phyloP scores from a whole-genome alignment of 129 eudicot genomes.

The Glebionis coronaria region DNA sequence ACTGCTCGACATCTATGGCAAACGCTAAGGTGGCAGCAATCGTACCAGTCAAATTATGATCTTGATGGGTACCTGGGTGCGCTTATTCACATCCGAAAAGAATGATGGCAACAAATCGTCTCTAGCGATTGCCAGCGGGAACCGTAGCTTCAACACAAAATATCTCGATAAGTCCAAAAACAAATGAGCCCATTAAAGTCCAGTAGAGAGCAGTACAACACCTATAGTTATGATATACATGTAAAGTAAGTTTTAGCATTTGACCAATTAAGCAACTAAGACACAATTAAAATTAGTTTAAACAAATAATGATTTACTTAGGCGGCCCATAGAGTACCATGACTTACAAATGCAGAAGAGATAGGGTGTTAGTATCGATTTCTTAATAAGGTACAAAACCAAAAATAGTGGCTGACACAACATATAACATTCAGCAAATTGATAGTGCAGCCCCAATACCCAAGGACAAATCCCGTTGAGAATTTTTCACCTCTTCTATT shows the following conservation, averaged over 20 bases:
- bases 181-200: slow-evolving; percentile 76
- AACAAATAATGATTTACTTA: slow-evolving; percentile 40
- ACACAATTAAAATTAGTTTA: not conserved
- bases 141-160: slow-evolving; percentile 66
- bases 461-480: slow-evolving; percentile 87
- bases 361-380: slow-evolving; percentile 94
- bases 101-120: slow-evolving; percentile 92
- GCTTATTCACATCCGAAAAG: too few species aligned
- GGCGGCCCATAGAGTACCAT: slow-evolving; percentile 95
- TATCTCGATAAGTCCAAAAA: not conserved
- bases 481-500: slow-evolving; percentile 95
- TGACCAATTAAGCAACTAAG: not conserved
- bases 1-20: slow-evolving; percentile 84
- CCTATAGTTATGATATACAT: slow-evolving; percentile 80
- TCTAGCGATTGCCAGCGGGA: slow-evolving; percentile 95
- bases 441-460: slow-evolving; percentile 91
- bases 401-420: slow-evolving; percentile 83
- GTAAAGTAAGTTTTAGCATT: slow-evolving; percentile 20
- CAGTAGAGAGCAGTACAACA: slow-evolving; percentile 91
- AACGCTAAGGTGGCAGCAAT: slow-evolving; percentile 76
- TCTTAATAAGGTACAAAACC: slow-evolving; percentile 91
- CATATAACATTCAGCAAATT: slow-evolving; percentile 83
- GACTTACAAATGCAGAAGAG: slow-evolving; percentile 86
- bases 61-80: slow-evolving; percentile 83
- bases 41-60: slow-evolving; percentile 72